Percentiles rank a stretch among this genome's conserved stretches.
These are phyloP conservation scores for Clonostachys sp. DNA, from an alignment of 2,329 filamentous ascomycete genomes.

Conservation along the genomic window DNA sequence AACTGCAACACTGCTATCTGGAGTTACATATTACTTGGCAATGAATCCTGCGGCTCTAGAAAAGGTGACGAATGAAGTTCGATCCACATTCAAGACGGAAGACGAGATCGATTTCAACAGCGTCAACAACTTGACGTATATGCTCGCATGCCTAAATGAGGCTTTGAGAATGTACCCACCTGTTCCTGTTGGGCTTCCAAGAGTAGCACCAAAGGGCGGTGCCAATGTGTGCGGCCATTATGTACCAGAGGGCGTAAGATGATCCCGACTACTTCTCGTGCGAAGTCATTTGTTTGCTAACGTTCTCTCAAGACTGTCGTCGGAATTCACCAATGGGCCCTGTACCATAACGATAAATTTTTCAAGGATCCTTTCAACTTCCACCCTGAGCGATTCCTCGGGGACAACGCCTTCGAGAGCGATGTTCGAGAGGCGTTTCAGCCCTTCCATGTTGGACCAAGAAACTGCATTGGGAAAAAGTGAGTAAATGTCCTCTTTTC, in stretches of 20 bases:
- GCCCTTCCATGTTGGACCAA: conserved; percentile 38
- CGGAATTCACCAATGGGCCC: conserved; percentile 31
- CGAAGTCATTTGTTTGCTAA: background rate
- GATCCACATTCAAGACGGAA: conserved; percentile 12
- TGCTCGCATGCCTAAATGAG: conserved; percentile 31
- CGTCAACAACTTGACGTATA: conserved; percentile 14
- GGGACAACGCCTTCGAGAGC: conserved; percentile 20
- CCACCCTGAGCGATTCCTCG: conserved; percentile 40
- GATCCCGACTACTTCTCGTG: background rate
- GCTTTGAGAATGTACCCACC: conserved; percentile 27
- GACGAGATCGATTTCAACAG: conserved; percentile 27
- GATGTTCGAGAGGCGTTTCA: conserved; percentile 35
- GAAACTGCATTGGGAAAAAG: conserved; percentile 44
- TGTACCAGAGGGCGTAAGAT: conserved; percentile 19
- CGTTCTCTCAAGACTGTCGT: conserved; percentile 24
- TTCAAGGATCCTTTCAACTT: conserved; percentile 36
- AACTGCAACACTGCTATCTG: conserved; percentile 15
- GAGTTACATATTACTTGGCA: conserved; percentile 15
- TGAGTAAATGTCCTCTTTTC: conserved; percentile 14
- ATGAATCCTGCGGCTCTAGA: conserved; percentile 17
- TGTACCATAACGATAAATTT: conserved; percentile 30
- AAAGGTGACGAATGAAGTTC: conserved; percentile 23
- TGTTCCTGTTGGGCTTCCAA: conserved; percentile 6
- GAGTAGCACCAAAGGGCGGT: conserved; percentile 21
- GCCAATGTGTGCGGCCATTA: conserved; percentile 16